A percentile compares a stretch with the other conserved stretches of the same genome.
Evolutionary conservation across 208 protist genomes (phyloP).

Genomic region (Wallacemonas sp.): DNA sequence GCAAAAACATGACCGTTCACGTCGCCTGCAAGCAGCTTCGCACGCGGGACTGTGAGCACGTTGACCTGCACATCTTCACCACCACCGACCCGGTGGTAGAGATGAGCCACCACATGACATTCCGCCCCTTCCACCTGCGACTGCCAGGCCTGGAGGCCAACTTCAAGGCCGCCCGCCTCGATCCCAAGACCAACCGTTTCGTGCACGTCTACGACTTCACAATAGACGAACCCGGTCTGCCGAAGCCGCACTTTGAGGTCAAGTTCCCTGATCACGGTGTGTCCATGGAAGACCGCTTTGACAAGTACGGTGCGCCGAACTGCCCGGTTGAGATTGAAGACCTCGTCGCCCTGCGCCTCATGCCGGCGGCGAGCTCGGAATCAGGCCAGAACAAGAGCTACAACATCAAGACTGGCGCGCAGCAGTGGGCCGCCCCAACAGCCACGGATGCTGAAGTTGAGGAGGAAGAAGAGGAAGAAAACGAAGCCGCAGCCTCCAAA

Average conservation of each 20-base stretch:
- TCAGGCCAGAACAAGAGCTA: conserved; percentile 85
- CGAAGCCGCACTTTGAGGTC: conserved; percentile 77
- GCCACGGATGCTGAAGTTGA: conserved; percentile 1
- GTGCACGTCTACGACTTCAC: conserved; percentile 94
- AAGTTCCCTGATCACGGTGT: conserved; percentile 69
- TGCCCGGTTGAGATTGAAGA: conserved; percentile 80
- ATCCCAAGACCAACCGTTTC: conserved; percentile 80
- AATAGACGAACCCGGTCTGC: conserved; percentile 51
- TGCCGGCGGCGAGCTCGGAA: conserved; percentile 84
- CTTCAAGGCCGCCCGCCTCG: conserved; percentile 63
- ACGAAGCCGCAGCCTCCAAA: background rate
- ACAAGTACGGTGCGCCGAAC: conserved; percentile 61
- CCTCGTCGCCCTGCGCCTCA: conserved; percentile 59
- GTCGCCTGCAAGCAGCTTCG: conserved; percentile 94
- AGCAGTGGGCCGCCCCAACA: conserved; percentile 40
- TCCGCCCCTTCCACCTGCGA: conserved; percentile 82
- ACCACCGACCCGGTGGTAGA: conserved; percentile 92
- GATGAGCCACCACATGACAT: conserved; percentile 85
- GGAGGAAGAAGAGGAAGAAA: conserved; percentile 10
- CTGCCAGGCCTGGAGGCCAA: conserved; percentile 55
- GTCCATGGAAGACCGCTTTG: conserved; percentile 65
- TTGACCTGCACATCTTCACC: conserved; percentile 85
- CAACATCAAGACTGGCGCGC: conserved; percentile 80
- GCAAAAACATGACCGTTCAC: conserved; percentile 88
- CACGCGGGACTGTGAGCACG: conserved; percentile 83